These are phyloP conservation scores for Boletus subparvulus DNA, from an alignment of 768 basidiomycete genomes.

Conservation along the genomic window DNA sequence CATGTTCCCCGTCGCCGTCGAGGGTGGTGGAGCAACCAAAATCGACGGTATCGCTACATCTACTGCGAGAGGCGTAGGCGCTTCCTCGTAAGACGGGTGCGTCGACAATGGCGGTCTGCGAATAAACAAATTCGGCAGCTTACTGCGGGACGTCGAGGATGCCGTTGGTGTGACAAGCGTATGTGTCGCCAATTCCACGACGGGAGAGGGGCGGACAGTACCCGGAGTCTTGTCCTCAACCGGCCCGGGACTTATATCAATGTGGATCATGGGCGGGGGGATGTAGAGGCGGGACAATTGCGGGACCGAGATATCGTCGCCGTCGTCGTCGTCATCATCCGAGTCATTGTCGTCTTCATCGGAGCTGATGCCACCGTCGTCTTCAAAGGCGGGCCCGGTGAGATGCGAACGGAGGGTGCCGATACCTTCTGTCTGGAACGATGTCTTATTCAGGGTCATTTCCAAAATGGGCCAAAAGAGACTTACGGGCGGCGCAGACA, in stretches of 20 bases:
- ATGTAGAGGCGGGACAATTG: constrained; percentile 24
- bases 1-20: constrained; percentile 8
- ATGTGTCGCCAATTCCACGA: constrained; percentile 18
- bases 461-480: background rate
- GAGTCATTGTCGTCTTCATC: constrained; percentile 43
- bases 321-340: constrained; percentile 25
- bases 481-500: constrained; percentile 77
- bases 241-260: constrained; percentile 15
- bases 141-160: constrained; percentile 21
- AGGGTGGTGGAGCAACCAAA: constrained; percentile 12
- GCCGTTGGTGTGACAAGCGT: constrained; percentile 32
- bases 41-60: constrained; percentile 12
- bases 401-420: constrained; percentile 75
- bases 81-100: constrained; percentile 30
- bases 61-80: background rate
- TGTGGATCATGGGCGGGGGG: constrained; percentile 21
- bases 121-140: constrained; percentile 36
- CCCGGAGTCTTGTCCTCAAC: constrained; percentile 17
- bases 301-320: constrained; percentile 34
- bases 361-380: constrained; percentile 74
- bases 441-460: background rate
- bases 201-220: constrained; percentile 25
- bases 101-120: constrained; percentile 34
- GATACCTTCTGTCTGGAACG: constrained; percentile 72
- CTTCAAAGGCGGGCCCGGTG: constrained; percentile 56